Conservation (phyloP, 2,329 filamentous ascomycete species). For the Pseudogymnoascus sp. region DNA sequence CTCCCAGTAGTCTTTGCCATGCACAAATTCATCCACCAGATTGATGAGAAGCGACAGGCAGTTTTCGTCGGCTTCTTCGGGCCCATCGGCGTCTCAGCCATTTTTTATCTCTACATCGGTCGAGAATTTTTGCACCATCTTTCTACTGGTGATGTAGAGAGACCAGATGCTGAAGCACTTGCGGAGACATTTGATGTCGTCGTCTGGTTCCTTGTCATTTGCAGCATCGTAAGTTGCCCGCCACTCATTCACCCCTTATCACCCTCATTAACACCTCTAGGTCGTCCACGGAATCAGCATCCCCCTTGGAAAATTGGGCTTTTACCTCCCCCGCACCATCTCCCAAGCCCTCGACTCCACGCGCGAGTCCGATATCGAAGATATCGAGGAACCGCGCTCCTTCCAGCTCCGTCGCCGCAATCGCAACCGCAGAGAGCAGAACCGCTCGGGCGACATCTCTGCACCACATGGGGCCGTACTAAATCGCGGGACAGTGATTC, state of each 20-base stretch:
- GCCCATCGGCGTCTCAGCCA: constrained; percentile 80
- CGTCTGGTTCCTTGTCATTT: constrained; percentile 80
- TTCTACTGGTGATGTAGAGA: constrained; percentile 49
- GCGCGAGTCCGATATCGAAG: constrained; percentile 18
- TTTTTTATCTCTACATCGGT: constrained; percentile 82
- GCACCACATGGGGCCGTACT: neutral
- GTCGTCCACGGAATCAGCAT: constrained; percentile 77
- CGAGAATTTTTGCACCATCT: constrained; percentile 65
- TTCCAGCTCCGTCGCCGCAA: neutral
- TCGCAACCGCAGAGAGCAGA: neutral
- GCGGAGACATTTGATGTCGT: constrained; percentile 61
- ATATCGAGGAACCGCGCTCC: neutral
- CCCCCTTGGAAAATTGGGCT: constrained; percentile 58
- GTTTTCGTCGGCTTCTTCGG: constrained; percentile 89
- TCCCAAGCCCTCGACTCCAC: constrained; percentile 42
- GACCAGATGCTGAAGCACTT: constrained; percentile 58
- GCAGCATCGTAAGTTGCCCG: constrained; percentile 60
- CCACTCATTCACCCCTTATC: neutral
- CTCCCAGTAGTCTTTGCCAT: constrained; percentile 68
- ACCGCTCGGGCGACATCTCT: neutral
- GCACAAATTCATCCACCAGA: constrained; percentile 70
- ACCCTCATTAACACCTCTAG: constrained; percentile 29
- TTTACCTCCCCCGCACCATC: constrained; percentile 55
- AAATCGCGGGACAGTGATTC: neutral
- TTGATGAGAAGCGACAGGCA: constrained; percentile 65